Conservation (phyloP, 805 yeast genomes). For the Metschnikowia borealis region DNA sequence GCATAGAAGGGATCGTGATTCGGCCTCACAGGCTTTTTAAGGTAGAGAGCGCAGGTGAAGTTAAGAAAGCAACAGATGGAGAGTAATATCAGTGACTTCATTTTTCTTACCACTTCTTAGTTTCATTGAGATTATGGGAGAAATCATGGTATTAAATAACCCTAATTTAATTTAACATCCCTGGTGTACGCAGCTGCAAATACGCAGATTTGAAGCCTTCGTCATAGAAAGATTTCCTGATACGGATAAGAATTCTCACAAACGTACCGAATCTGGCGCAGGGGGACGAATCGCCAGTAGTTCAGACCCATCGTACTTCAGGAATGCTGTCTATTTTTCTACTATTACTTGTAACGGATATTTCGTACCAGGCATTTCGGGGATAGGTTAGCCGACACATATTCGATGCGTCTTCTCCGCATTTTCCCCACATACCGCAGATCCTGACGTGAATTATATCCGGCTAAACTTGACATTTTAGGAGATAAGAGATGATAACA, state of each 20-base stretch:
- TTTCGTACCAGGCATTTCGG: not conserved
- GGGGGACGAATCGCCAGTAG: not conserved
- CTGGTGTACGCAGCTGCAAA: not conserved
- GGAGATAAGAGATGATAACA: not conserved
- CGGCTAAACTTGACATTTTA: not conserved
- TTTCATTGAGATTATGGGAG: not conserved
- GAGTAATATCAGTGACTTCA: not conserved
- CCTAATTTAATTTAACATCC: not conserved
- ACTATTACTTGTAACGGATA: not conserved
- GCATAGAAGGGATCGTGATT: conserved; percentile 6
- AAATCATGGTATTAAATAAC: not conserved
- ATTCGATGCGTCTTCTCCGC: not conserved
- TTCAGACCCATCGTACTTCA: not conserved
- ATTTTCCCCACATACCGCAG: not conserved
- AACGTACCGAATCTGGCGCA: not conserved
- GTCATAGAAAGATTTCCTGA: not conserved
- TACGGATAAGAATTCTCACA: not conserved
- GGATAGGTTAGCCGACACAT: not conserved
- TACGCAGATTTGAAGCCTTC: not conserved
- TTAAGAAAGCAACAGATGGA: not conserved
- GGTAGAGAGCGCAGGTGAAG: conserved; percentile 1
- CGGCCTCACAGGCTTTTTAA: conserved; percentile 2
- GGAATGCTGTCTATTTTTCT: not conserved
- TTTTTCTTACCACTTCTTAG: not conserved
- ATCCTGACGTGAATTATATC: not conserved